Evolutionary conservation across 495 filamentous ascomycete genomes (phyloP), one percentile per base, ranked within the genome.

Genomic region (Neurospora sp.): DNA sequence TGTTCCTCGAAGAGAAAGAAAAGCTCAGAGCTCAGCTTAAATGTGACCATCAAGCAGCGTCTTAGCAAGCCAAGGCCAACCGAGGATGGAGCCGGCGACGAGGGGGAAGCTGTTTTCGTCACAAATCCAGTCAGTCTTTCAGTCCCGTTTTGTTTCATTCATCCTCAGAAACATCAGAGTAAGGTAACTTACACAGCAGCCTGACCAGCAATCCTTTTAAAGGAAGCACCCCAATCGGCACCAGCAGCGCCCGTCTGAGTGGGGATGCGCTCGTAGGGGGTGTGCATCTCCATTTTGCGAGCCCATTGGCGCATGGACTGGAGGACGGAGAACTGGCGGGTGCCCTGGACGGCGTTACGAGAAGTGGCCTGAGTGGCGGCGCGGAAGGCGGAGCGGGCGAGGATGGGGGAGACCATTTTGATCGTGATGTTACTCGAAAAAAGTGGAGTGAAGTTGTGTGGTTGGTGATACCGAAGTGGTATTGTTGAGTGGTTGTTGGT

Each of bases 221-320:
- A 40, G n/a, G 76, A 73, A 39, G 39, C 70, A 71, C 75, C 77
- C 75, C 75, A 81, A 72, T 82, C 80, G n/a, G 71, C 77, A 3
- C 72, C 35, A 11, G 74, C 73, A 18, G 78, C 31, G 41, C 66
- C 73, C 69, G 37, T 71, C 12, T 76, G 37, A 2, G 76, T 73
- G 48, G 80, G 80, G 38, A 81, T 75, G 16, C 80, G 79, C 75
- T 80, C 77, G 72, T 80, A 81, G 38, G 80, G 80, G 14, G 54
- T 66, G 54, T 82, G 80, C 23, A 79, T 23, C 79, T 82, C 80
- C 70, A 82, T 75, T 66, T 71, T 70, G 54, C 77, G 78, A 40
- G 78, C 79, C 38, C 79, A 77, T 54, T 35, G 37, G 44, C 80
- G 80, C 71, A 82, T 73, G 42, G 69, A 73, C 70, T 74, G 71